Conservation (phyloP, 768 basidiomycete genomes). For the Obba rivulosa region DNA sequence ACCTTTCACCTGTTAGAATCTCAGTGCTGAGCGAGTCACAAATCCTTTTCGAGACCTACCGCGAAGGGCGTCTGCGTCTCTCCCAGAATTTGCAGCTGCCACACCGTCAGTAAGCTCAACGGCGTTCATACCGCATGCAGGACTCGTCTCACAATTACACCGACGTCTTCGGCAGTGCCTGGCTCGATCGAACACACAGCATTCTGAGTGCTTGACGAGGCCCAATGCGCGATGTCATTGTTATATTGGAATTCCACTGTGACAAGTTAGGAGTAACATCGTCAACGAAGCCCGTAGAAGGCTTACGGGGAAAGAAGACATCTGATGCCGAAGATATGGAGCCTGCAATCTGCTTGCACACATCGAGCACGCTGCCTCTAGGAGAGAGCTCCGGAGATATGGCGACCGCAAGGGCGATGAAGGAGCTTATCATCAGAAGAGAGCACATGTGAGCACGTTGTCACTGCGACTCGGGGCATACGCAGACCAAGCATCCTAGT, state of each 20-base stretch:
- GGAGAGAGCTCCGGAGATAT: background rate
- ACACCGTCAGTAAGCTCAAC: background rate
- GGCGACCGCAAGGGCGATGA: background rate
- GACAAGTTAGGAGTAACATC: background rate
- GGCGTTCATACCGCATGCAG: background rate
- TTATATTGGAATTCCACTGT: slow-evolving; percentile 25
- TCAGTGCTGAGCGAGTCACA: background rate
- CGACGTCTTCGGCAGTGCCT: slow-evolving; percentile 46
- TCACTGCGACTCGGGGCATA: no score
- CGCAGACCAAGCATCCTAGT: no score
- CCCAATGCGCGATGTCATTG: slow-evolving; percentile 46
- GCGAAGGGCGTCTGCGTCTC: slow-evolving; percentile 46
- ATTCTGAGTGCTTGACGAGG: slow-evolving; percentile 39
- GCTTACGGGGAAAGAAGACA: slow-evolving; percentile 39
- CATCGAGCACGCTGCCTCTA: background rate
- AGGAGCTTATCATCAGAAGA: background rate
- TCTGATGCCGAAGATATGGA: slow-evolving; percentile 38
- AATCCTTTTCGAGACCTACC: slow-evolving; percentile 25
- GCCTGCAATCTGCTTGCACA: slow-evolving; percentile 31
- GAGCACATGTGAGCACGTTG: background rate
- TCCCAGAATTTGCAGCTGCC: slow-evolving; percentile 44
- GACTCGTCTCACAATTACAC: slow-evolving; percentile 36
- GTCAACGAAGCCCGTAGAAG: background rate
- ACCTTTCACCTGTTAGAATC: slow-evolving; percentile 26
- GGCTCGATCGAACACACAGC: slow-evolving; percentile 56